These are phyloP conservation scores for Kwoniella sp. DNA, from an alignment of 768 basidiomycete species.

Conservation along the genomic window DNA sequence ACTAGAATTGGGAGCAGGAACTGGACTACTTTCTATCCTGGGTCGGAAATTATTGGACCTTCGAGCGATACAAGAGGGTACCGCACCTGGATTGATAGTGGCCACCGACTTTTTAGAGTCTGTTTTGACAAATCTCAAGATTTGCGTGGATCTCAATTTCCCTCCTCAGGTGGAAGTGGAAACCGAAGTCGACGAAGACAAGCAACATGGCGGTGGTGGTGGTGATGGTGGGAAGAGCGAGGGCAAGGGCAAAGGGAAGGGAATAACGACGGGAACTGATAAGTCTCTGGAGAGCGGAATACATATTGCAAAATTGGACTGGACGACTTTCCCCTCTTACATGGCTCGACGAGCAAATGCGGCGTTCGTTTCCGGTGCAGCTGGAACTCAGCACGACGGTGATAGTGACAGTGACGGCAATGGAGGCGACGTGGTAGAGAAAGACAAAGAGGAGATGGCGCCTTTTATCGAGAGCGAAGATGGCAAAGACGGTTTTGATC, in stretches of 20 bases:
- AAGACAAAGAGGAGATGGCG: conserved; percentile 22
- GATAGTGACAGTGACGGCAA: too few relatives aligned
- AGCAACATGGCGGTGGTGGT: too few relatives aligned
- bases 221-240: too few relatives aligned
- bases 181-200: too few relatives aligned
- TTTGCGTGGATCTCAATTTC: conserved; percentile 54
- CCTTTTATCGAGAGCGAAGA: conserved; percentile 9
- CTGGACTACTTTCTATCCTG: conserved; percentile 52
- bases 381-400: too few relatives aligned
- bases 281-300: conserved; percentile 16
- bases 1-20: conserved; percentile 55
- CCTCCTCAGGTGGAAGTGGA: conserved; percentile 17
- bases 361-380: too few relatives aligned
- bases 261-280: conserved; percentile 7
- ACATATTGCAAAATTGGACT: conserved; percentile 51
- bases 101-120: conserved; percentile 52
- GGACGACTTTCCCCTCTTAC: conserved; percentile 47
- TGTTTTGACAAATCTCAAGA: conserved; percentile 51
- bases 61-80: conserved; percentile 1
- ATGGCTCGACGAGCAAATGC: conserved; percentile 14
- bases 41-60: conserved; percentile 49
- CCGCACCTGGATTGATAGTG: conserved; percentile 37
- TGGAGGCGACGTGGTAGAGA: neutral
- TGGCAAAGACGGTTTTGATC: conserved; percentile 43
- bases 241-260: neutral